Evolutionary conservation across 352 stramenopile species (phyloP).

Genomic region (Pythium graminicola): DNA sequence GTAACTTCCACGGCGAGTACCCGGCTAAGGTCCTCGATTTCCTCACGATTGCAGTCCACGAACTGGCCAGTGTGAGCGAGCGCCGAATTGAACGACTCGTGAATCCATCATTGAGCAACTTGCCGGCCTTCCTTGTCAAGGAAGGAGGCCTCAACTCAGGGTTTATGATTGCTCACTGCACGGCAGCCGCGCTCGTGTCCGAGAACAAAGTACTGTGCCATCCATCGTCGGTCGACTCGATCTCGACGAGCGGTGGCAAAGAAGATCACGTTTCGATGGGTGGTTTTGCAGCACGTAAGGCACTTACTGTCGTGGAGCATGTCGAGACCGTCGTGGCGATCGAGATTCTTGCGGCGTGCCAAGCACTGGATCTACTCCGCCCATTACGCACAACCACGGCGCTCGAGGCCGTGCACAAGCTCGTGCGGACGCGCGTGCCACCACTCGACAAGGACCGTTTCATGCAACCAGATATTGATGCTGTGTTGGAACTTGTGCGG

Average conservation of each 20-base stretch:
- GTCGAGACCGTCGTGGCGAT: constrained; percentile 86
- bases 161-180: constrained; percentile 91
- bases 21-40: constrained; percentile 86
- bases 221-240: constrained; percentile 82
- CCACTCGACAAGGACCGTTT: constrained; percentile 76
- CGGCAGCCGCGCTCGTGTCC: constrained; percentile 74
- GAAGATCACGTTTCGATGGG: constrained; percentile 90
- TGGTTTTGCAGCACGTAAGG: constrained; percentile 77
- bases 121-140: constrained; percentile 81
- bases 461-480: constrained; percentile 87
- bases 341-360: constrained; percentile 80
- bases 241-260: constrained; percentile 83
- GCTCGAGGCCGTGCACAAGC: constrained; percentile 69
- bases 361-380: constrained; percentile 82
- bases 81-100: constrained; percentile 82
- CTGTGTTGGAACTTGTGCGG: constrained; percentile 68
- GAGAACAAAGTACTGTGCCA: constrained; percentile 89
- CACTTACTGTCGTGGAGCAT: constrained; percentile 78
- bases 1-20: constrained; percentile 91
- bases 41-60: constrained; percentile 82
- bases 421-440: constrained; percentile 60
- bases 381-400: constrained; percentile 75
- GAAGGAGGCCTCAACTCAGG: constrained; percentile 84
- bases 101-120: constrained; percentile 80
- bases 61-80: constrained; percentile 82